Base-by-base conservation (phyloP, 2,329 filamentous ascomycete species). In the Pseudonectria buxi region DNA sequence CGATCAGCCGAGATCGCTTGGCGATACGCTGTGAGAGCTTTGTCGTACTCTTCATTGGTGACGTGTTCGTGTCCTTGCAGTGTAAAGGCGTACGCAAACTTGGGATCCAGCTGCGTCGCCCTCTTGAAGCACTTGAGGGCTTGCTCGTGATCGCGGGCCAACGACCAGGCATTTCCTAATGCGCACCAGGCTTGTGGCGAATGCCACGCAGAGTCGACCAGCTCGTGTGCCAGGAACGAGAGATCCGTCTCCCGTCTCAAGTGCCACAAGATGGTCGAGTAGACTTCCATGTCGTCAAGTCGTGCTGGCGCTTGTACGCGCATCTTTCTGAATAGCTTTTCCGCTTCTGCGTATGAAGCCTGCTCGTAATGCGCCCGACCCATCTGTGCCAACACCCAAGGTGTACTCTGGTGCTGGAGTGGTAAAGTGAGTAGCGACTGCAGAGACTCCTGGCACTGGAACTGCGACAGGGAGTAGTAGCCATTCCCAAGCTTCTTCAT, bases 181-280 rank as follows among this genome's bases (percentile, higher is more conserved):
- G 88, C 86, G 55, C 89, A 95, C 94, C 92, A 98, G 4, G 92
- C 88, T 60, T 98, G 84, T 2, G 92, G 90, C 0, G 89, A 90
- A 45, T 92, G 72, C 65, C 89, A 92, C 40, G 88, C 85, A 12
- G 84, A 71, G 46, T 95, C 90, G 33, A 94, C 76, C 27, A 96
- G 71, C 52, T 94, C 86, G 54, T 96, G 90, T 1, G 90, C 87
- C 18, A 98, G 71, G 61, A 92, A 94, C 1, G 90, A 89, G 14
- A 98, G 71, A 42, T 95, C 86, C 0, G 88, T 85, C 55, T 95
- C 90, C 44, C 85, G 82, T 61, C 94, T 95, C 43, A 95, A 67
- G 59, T 95, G 89, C 92, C 94, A 98, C n/a, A 98, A 72, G n/a
- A 94, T 83, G 1, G 92, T 98, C 11, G 90, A 96, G 63, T 95